Evolutionary conservation across 2,329 filamentous ascomycete genomes (phyloP).

Genomic region (Aspergillus jensenii): DNA sequence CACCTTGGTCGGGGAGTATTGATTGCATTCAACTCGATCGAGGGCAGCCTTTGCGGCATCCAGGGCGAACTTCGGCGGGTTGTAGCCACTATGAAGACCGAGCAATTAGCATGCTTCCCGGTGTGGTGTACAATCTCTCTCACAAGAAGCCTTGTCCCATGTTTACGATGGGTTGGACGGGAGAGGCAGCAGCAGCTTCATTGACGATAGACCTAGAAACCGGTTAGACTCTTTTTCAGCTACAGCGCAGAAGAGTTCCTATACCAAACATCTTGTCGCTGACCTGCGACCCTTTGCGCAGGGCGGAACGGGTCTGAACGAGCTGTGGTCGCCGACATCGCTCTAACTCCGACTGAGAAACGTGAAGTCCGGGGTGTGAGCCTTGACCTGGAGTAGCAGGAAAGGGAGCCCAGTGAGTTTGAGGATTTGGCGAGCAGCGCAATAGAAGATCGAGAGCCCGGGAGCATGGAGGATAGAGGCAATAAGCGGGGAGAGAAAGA

Average conservation of each 20-base stretch:
- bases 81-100: slow-evolving; percentile 65
- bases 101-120: not conserved
- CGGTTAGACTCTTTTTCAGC: slow-evolving; percentile 14
- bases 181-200: slow-evolving; percentile 63
- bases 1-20: slow-evolving; percentile 91
- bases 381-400: slow-evolving; percentile 3
- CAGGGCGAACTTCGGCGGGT: slow-evolving; percentile 86
- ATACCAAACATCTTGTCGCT: slow-evolving; percentile 53
- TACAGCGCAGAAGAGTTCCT: not conserved
- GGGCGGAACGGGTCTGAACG: slow-evolving; percentile 46
- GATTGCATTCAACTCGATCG: slow-evolving; percentile 92
- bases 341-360: slow-evolving; percentile 25
- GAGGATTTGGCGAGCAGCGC: not conserved
- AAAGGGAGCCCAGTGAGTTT: not conserved
- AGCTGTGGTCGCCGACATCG: slow-evolving; percentile 41
- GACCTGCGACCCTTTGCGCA: slow-evolving; percentile 49
- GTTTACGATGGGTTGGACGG: slow-evolving; percentile 66
- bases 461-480: slow-evolving; percentile 8
- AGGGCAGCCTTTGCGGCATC: slow-evolving; percentile 88
- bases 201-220: slow-evolving; percentile 62
- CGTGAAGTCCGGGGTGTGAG: slow-evolving; percentile 19
- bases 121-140: slow-evolving; percentile 23
- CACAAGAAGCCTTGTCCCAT: slow-evolving; percentile 66
- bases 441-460: slow-evolving; percentile 6
- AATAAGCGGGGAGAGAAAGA: not conserved